Percentiles rank a stretch among this genome's conserved stretches.
These are phyloP conservation scores for Cairneyella variabilis DNA, from an alignment of 495 filamentous ascomycete genomes.

Conservation along the genomic window DNA sequence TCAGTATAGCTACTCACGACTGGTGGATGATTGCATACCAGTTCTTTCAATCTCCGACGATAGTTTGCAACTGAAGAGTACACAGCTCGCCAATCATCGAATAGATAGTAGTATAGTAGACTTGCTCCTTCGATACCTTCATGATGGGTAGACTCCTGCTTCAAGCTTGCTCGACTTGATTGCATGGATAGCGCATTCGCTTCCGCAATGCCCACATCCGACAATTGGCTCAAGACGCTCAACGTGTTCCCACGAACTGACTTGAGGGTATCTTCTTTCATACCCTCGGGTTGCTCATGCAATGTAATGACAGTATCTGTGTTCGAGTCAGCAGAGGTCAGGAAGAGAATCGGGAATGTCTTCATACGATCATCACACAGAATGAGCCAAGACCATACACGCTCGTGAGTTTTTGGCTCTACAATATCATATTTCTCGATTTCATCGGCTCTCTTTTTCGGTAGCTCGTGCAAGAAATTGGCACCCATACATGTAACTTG, in stretches of 20 bases:
- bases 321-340: conserved; percentile 7
- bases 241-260: conserved; percentile 64
- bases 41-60: conserved; percentile 46
- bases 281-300: conserved; percentile 58
- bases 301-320: conserved; percentile 73
- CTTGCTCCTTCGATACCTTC: conserved; percentile 60
- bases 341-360: background rate
- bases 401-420: conserved; percentile 15
- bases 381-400: conserved; percentile 73
- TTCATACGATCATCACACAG: conserved; percentile 72
- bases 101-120: conserved; percentile 80
- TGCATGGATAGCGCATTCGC: conserved; percentile 46
- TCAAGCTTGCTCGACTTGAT: conserved; percentile 31
- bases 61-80: conserved; percentile 54
- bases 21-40: conserved; percentile 42
- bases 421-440: conserved; percentile 4
- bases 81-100: conserved; percentile 78
- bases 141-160: conserved; percentile 15
- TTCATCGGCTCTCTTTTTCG: conserved; percentile 27
- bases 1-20: background rate
- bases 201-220: conserved; percentile 36
- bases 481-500: conserved; percentile 77
- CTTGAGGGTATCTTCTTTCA: conserved; percentile 38
- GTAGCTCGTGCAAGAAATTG: conserved; percentile 67
- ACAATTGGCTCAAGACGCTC: conserved; percentile 70